Evolutionary conservation across 2,329 filamentous ascomycete genomes (phyloP).

Genomic region (Cercospora berteroae): DNA sequence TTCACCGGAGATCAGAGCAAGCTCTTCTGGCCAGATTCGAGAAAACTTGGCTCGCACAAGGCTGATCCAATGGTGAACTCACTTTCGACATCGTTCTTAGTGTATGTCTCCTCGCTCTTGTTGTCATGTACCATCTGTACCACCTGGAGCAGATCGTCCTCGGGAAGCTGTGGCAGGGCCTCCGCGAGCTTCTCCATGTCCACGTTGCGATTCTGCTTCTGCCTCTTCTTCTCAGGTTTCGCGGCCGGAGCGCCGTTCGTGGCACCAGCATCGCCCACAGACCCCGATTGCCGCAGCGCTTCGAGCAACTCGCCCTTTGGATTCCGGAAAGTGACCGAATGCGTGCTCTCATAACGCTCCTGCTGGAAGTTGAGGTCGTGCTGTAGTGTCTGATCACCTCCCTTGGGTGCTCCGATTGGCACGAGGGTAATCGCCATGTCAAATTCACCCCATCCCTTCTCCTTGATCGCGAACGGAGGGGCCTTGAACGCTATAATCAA

Average conservation of each 20-base stretch:
- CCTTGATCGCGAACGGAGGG: slow-evolving; percentile 82
- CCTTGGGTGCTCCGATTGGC: slow-evolving; percentile 70
- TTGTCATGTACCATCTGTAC: slow-evolving; percentile 99
- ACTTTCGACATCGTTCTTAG: slow-evolving; percentile 96
- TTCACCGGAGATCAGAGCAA: too few relatives aligned
- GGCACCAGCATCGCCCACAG: slow-evolving; percentile 53
- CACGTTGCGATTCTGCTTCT: slow-evolving; percentile 54
- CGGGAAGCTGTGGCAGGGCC: slow-evolving; percentile 79
- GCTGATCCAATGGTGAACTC: slow-evolving; percentile 15
- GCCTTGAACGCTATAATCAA: slow-evolving; percentile 63
- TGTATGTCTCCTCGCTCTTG: slow-evolving; percentile 90
- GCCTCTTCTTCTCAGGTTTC: slow-evolving; percentile 72
- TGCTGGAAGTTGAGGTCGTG: slow-evolving; percentile 93
- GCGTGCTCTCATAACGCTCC: slow-evolving; percentile 76
- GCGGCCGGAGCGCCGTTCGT: slow-evolving; percentile 60
- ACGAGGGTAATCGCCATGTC: slow-evolving; percentile 86
- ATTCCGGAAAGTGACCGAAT: slow-evolving; percentile 84
- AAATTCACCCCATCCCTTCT: slow-evolving; percentile 98
- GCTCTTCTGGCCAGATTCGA: too few relatives aligned
- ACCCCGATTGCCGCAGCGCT: slow-evolving; percentile 76
- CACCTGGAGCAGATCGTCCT: slow-evolving; percentile 90
- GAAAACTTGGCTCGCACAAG: background rate
- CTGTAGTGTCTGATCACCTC: slow-evolving; percentile 70
- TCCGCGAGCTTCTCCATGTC: slow-evolving; percentile 98
- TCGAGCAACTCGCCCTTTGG: slow-evolving; percentile 82